Evolutionary conservation across 2,329 filamentous ascomycete genomes (phyloP).

Genomic region (Penicillium verrucosum): DNA sequence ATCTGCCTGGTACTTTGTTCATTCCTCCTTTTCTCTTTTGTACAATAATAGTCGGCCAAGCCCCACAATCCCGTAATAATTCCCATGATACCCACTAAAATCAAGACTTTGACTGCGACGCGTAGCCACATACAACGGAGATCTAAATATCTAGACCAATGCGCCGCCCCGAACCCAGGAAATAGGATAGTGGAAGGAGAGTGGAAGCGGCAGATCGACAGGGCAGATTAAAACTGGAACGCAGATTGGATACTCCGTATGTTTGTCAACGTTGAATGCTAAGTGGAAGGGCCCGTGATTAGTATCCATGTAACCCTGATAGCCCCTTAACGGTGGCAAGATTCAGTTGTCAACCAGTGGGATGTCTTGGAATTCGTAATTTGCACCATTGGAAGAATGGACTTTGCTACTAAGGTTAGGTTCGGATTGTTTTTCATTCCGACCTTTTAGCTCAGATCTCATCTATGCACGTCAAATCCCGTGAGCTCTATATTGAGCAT

Average conservation of each 20-base stretch:
- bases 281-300: not conserved
- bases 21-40: not conserved
- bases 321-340: conserved; percentile 5
- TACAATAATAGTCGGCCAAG: not conserved
- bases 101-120: not conserved
- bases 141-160: not conserved
- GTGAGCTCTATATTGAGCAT: not conserved
- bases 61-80: not conserved
- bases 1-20: not conserved
- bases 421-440: conserved; percentile 2
- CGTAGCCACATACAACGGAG: not conserved
- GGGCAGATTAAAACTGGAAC: not conserved
- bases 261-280: not conserved
- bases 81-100: not conserved
- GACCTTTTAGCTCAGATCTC: not conserved
- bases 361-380: not conserved
- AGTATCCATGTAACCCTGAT: conserved; percentile 2
- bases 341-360: not conserved
- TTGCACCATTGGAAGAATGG: not conserved
- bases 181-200: conserved; percentile 9
- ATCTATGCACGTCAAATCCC: not conserved
- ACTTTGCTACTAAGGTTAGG: not conserved
- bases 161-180: conserved; percentile 10
- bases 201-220: conserved; percentile 9
- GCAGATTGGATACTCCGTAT: not conserved